A percentile compares a stretch with the other conserved stretches of the same genome.
Conservation (phyloP, 2,329 filamentous ascomycete genomes). For the Leptoxyphium fumago region DNA sequence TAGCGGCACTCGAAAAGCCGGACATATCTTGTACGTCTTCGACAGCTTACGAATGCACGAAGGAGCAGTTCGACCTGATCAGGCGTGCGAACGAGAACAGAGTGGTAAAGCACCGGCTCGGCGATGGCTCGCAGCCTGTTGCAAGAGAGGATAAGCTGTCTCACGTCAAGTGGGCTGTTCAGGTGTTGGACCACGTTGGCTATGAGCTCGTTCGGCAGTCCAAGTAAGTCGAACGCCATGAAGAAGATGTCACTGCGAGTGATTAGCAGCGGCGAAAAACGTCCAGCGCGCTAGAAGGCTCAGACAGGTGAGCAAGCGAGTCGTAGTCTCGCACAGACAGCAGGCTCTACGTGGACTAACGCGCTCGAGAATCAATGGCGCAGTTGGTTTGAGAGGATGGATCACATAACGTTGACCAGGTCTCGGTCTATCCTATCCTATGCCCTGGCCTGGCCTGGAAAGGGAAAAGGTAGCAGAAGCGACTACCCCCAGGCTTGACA, state of each 20-base stretch:
- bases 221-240: constrained; percentile 8
- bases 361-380: too few relatives aligned
- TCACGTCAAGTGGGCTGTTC: constrained; percentile 5
- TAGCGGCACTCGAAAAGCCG: constrained; percentile 7
- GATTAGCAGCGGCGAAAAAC: too few relatives aligned
- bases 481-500: too few relatives aligned
- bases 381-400: too few relatives aligned
- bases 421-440: too few relatives aligned
- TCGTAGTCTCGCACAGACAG: too few relatives aligned
- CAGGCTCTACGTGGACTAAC: too few relatives aligned
- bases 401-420: too few relatives aligned
- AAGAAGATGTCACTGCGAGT: not conserved
- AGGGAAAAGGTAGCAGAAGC: too few relatives aligned
- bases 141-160: constrained; percentile 7
- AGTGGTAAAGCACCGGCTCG: constrained; percentile 9
- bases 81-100: constrained; percentile 5
- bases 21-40: constrained; percentile 4
- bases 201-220: constrained; percentile 12
- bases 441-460: too few relatives aligned
- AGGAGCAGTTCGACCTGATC: constrained; percentile 1
- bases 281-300: too few relatives aligned
- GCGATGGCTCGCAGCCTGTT: constrained; percentile 7
- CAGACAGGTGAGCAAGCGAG: too few relatives aligned
- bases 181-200: constrained; percentile 10
- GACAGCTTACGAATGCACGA: constrained; percentile 1